Evolutionary conservation across 2,329 filamentous ascomycete species (phyloP), one percentile per base, ranked within the genome.

Genomic region (Colletotrichum graminicola): DNA sequence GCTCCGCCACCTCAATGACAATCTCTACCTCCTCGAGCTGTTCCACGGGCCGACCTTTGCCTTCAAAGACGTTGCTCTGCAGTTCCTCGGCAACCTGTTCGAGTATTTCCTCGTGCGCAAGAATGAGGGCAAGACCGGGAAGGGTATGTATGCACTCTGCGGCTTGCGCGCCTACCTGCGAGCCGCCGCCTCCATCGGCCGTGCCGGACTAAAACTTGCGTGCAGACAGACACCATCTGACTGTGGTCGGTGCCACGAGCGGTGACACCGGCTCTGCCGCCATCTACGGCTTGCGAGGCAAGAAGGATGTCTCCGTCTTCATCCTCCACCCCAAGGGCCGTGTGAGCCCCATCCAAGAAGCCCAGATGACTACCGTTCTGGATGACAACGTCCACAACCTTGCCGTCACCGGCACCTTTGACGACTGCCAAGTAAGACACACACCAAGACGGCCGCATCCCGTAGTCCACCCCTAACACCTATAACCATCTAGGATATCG

Each of bases 1-100:
- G 0, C 83, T 96, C 34, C 88, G 93, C 54, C 90, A 92, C n/a
- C 86, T 98, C 64, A 89, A 95, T 78, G 85, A 89, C 76, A 92
- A 95, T 79, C 85, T 98, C 52, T 91, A 97, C 79, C 86, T 98
- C 67, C 89, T 99, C 43, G 96, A 99, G 82, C 88, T 99, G 54
- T 99, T 98, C 87, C 95, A 98, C 80, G 96, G 96, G 1, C 96
- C 95, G 6, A 98, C 92, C 0, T 98, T 94, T 80, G 93, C 95
- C 2, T 98, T 98, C 86, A 97, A 98, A 83, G 95, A 98, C 82
- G 93, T 95, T 36, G 74, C 95, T 21, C 85, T 98, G 73, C 95
- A 98, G 77, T 96, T 98, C 79, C 84, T 99, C 2, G 96, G 96
- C n/a, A 98, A 99, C 78, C 86, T 99, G 2, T 98, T 97, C 75